Evolutionary conservation across 371 early-diverging fungal genomes (phyloP), one percentile per base, ranked within the genome.

Genomic region (Rhizopus arrhizus): DNA sequence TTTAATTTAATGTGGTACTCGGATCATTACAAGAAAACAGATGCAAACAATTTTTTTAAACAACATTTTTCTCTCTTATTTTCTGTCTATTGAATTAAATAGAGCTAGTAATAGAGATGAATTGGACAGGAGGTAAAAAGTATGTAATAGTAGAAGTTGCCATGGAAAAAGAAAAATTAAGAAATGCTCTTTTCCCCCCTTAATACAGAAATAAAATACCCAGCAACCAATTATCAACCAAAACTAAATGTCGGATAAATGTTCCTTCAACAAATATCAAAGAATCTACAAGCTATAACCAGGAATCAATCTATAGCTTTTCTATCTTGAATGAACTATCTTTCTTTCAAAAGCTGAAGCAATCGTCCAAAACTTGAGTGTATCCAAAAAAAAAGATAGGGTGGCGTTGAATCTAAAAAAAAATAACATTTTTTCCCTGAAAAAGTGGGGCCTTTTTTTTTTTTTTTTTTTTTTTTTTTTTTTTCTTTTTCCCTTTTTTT

Each of bases 401-500:
- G 46, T 53, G 53, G 53, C 45, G 60, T 49, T 35, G 38, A 28
- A n/a, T 28, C 8, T 15, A 53, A 1, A 34, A 36, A 53, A 22
- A 15, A 22, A 35, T 34, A 22, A 7, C 11, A 35, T 16, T 35
- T 36, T 11, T 53, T 22, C 22, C 22, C 43, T 33, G 46, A 45
- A 45, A 45, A 45, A 42, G 28, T 16, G 12, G 10, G 40, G 0
- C 8, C 1, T 2, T 40, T 40, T 12, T 40, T 40, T 40, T 40
- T 40, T 40, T 40, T 10, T 40, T 40, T 1, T 10, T 36, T 13
- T 43, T n/a, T 11, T 15, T 46, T 52, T 53, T 53, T 53, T 34
- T 59, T 60, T 36, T 64, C 50, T 32, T n/a, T 47, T 41, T 33
- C 22, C 22, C 59, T 33, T 63, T 58, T 36, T 11, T 55, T 50